A percentile compares a stretch with the other conserved stretches of the same genome.
phyloP scores from a whole-genome alignment of 345 rosid species.

The Cardamine occulta region DNA sequence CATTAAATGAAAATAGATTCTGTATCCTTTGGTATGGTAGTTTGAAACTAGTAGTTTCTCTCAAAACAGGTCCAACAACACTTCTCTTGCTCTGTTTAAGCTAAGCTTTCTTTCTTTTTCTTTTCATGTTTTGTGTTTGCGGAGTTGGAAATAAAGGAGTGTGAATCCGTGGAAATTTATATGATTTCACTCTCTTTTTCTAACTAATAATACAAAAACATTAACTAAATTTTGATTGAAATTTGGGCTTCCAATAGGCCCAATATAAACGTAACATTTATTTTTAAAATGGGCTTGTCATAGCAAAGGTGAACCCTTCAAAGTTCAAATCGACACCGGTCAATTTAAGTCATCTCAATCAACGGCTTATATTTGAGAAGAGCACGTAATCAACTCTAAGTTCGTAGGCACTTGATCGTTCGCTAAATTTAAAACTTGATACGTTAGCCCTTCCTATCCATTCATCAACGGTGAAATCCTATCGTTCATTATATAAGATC shows the following conservation, averaged over 20 bases:
- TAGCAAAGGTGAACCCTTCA: neutral
- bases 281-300: neutral
- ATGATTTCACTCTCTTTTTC: neutral
- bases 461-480: conserved; percentile 20
- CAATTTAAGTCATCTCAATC: conserved; percentile 6
- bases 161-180: neutral
- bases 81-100: too few relatives aligned
- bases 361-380: neutral
- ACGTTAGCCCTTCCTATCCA: conserved; percentile 39
- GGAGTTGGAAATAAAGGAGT: too few relatives aligned
- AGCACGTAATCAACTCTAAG: neutral
- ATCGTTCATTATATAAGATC: conserved; percentile 2
- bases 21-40: neutral
- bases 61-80: too few relatives aligned
- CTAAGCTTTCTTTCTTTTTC: too few relatives aligned
- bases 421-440: neutral
- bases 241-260: conserved; percentile 1
- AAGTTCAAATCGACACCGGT: neutral
- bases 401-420: neutral
- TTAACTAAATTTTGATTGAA: neutral
- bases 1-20: neutral
- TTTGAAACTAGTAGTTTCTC: too few relatives aligned
- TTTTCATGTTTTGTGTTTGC: too few relatives aligned
- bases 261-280: neutral
- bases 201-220: too few relatives aligned